These are phyloP conservation scores for Lactifluus piperatus DNA, from an alignment of 768 basidiomycete species.

Conservation along the genomic window DNA sequence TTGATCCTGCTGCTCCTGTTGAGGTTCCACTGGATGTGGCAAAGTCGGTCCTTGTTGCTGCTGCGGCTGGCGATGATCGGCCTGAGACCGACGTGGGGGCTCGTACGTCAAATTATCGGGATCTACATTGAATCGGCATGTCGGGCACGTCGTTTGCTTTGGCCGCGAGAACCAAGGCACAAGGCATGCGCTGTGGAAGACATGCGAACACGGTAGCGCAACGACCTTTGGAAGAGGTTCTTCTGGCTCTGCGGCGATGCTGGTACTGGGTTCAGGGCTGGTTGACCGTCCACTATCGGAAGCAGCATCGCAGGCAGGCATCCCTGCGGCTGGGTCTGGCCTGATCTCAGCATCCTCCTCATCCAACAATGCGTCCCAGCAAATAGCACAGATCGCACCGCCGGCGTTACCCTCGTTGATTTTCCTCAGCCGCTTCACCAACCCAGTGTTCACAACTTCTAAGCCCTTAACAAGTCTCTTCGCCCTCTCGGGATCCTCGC, in stretches of 20 bases:
- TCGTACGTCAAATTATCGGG: constrained; percentile 59
- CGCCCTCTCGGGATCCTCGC: constrained; percentile 62
- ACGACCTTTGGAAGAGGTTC: constrained; percentile 40
- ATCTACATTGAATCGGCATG: constrained; percentile 77
- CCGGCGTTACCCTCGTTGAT: constrained; percentile 33
- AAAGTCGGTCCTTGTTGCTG: not conserved
- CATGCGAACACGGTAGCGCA: constrained; percentile 69
- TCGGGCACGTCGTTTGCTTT: constrained; percentile 72
- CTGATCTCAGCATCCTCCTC: constrained; percentile 6
- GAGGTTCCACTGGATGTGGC: constrained; percentile 13
- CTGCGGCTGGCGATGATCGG: not conserved
- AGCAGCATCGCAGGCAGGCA: not conserved
- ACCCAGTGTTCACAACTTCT: constrained; percentile 56
- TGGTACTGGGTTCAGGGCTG: constrained; percentile 13
- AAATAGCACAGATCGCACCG: constrained; percentile 55
- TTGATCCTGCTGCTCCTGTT: not conserved
- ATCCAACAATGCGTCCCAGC: constrained; percentile 58
- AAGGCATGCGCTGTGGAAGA: constrained; percentile 73
- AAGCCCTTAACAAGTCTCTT: constrained; percentile 52
- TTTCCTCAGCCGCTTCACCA: constrained; percentile 56
- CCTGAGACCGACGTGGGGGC: constrained; percentile 5
- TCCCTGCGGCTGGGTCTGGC: not conserved
- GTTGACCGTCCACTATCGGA: constrained; percentile 9
- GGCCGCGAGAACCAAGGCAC: constrained; percentile 78
- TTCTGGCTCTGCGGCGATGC: constrained; percentile 4